phyloP scores from a whole-genome alignment of 2,329 filamentous ascomycete species.

The Epichloe aotearoae region DNA sequence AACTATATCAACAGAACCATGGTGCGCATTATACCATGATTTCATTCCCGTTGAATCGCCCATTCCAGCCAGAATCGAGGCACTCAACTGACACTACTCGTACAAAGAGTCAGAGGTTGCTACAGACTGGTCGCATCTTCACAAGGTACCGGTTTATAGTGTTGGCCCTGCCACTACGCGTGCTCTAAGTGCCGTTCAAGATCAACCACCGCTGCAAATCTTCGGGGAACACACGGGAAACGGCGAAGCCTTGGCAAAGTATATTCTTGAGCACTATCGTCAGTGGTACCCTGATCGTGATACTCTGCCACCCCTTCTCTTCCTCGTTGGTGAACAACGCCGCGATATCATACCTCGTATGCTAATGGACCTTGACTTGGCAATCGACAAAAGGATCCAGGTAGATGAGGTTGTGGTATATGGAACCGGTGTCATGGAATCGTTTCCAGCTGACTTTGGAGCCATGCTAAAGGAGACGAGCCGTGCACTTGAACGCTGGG shows the following conservation, averaged over 20 bases:
- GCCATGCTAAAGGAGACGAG: slow-evolving; percentile 33
- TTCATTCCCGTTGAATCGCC: neutral
- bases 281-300: slow-evolving; percentile 30
- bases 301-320: slow-evolving; percentile 55
- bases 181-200: slow-evolving; percentile 46
- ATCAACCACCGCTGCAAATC: slow-evolving; percentile 43
- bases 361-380: slow-evolving; percentile 46
- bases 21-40: neutral
- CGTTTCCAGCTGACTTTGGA: slow-evolving; percentile 58
- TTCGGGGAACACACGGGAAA: slow-evolving; percentile 74
- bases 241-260: slow-evolving; percentile 63
- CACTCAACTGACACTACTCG: neutral
- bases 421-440: slow-evolving; percentile 68
- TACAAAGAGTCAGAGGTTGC: neutral
- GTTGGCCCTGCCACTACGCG: slow-evolving; percentile 72
- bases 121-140: slow-evolving; percentile 31
- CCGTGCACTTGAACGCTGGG: slow-evolving; percentile 42
- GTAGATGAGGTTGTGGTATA: slow-evolving; percentile 80
- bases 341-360: slow-evolving; percentile 81
- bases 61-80: neutral
- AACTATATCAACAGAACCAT: neutral
- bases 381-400: slow-evolving; percentile 36
- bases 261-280: slow-evolving; percentile 68
- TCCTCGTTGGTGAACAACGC: slow-evolving; percentile 80
- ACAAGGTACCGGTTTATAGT: slow-evolving; percentile 54